Percentiles rank a stretch among this genome's conserved stretches.
These are phyloP conservation scores for Cubamyces lactineus DNA, from an alignment of 768 basidiomycete species.

Conservation along the genomic window DNA sequence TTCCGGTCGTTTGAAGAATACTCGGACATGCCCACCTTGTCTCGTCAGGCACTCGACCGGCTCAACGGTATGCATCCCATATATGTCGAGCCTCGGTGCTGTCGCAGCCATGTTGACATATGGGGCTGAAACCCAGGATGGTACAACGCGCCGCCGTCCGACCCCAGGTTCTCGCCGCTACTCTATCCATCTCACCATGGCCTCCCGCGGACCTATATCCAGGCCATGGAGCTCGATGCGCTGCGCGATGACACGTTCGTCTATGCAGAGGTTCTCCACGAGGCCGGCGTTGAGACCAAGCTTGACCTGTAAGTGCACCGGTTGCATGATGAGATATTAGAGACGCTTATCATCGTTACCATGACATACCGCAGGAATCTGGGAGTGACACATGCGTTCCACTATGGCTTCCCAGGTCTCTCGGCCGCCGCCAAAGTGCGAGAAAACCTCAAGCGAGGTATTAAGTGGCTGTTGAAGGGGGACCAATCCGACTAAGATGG, in stretches of 20 bases:
- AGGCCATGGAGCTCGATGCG: conserved; percentile 30
- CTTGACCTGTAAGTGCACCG: conserved; percentile 26
- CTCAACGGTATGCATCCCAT: background rate
- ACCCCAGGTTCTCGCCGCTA: conserved; percentile 6
- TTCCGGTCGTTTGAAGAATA: conserved; percentile 31
- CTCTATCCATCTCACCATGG: conserved; percentile 13
- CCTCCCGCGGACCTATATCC: conserved; percentile 31
- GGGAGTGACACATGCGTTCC: conserved; percentile 32
- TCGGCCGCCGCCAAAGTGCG: conserved; percentile 16
- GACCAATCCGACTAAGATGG: no score
- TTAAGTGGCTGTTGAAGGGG: conserved; percentile 27
- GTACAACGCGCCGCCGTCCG: background rate
- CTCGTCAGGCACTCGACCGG: background rate
- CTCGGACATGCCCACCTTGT: conserved; percentile 23
- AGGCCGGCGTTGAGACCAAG: conserved; percentile 29
- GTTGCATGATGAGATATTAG: background rate
- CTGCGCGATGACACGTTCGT: conserved; percentile 35
- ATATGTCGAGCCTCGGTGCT: background rate
- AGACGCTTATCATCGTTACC: background rate
- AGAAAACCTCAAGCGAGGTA: conserved; percentile 25
- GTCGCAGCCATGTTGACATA: no score
- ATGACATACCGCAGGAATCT: conserved; percentile 27
- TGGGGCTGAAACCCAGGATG: background rate
- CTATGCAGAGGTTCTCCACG: conserved; percentile 31
- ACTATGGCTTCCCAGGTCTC: conserved; percentile 16